phyloP scores from a whole-genome alignment of 768 basidiomycete species.

The Panellus pusillus region DNA sequence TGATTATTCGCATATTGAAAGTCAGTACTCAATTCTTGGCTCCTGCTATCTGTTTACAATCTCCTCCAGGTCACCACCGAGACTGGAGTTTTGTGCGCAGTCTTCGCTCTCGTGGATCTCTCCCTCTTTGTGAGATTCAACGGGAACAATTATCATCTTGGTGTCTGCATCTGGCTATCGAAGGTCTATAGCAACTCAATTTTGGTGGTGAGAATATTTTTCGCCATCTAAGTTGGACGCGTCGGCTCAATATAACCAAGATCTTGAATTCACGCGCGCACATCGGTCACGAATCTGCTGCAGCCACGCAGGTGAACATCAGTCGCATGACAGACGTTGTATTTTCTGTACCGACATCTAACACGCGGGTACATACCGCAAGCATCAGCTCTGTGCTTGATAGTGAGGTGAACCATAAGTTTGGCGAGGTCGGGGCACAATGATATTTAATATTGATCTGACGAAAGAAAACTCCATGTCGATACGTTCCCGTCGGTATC shows the following conservation, averaged over 20 bases:
- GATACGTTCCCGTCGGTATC: too few relatives aligned
- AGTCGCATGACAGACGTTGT: not conserved
- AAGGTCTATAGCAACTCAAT: constrained; percentile 27
- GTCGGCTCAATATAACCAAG: not conserved
- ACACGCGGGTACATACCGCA: too few relatives aligned
- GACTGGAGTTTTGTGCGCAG: constrained; percentile 21
- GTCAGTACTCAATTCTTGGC: not conserved
- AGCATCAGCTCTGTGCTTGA: too few relatives aligned
- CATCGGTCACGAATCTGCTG: not conserved
- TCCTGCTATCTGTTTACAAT: not conserved
- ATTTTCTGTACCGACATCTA: not conserved
- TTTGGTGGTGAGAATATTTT: not conserved
- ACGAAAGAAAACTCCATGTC: too few relatives aligned
- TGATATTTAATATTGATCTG: too few relatives aligned
- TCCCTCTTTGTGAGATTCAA: constrained; percentile 19
- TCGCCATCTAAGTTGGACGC: not conserved
- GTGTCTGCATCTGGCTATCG: constrained; percentile 17
- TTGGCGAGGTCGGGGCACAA: too few relatives aligned
- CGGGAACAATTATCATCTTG: constrained; percentile 22
- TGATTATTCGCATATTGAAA: constrained; percentile 10
- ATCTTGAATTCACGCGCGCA: constrained; percentile 9
- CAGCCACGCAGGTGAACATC: not conserved
- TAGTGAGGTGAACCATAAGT: too few relatives aligned
- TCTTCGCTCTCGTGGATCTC: constrained; percentile 23
- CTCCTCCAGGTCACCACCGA: constrained; percentile 20